Percentiles rank a stretch among this genome's conserved stretches.
These are phyloP conservation scores for Candida vaughaniae DNA, from an alignment of 805 yeast species.

Conservation along the genomic window DNA sequence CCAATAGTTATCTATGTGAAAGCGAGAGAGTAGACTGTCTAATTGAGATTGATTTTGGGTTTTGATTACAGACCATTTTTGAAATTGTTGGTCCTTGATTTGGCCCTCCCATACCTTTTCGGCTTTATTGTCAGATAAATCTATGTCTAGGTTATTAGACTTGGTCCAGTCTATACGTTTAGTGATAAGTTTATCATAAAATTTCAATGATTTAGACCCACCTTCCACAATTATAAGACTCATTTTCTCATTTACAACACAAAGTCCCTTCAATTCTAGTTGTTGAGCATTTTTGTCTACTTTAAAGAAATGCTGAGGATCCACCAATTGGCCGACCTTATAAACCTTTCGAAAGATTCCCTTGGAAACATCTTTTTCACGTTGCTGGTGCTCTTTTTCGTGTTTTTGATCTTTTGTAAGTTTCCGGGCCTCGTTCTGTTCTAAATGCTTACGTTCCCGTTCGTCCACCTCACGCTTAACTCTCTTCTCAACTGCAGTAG, in stretches of 20 bases:
- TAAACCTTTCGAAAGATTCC: slow-evolving; percentile 64
- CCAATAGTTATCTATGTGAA: slow-evolving; percentile 62
- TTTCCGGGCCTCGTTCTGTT: slow-evolving; percentile 60
- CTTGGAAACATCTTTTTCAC: slow-evolving; percentile 46
- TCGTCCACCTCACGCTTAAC: slow-evolving; percentile 69
- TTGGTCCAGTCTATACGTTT: slow-evolving; percentile 72
- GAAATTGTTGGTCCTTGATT: slow-evolving; percentile 51
- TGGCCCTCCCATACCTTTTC: slow-evolving; percentile 71
- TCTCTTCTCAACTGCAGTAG: slow-evolving; percentile 76
- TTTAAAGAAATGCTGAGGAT: slow-evolving; percentile 70
- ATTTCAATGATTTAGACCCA: slow-evolving; percentile 56
- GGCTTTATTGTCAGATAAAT: slow-evolving; percentile 46
- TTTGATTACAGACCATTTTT: slow-evolving; percentile 66
- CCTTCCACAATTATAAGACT: slow-evolving; percentile 76
- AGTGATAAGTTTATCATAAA: slow-evolving; percentile 60
- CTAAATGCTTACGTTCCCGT: slow-evolving; percentile 58
- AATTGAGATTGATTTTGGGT: slow-evolving; percentile 54
- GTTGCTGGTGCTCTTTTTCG: slow-evolving; percentile 45
- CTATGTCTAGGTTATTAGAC: slow-evolving; percentile 17
- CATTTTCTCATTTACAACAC: slow-evolving; percentile 45
- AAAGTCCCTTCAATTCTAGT: slow-evolving; percentile 61
- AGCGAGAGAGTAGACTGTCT: slow-evolving; percentile 44
- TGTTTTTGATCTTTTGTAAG: slow-evolving; percentile 56
- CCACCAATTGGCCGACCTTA: slow-evolving; percentile 49
- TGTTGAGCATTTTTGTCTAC: slow-evolving; percentile 82